A percentile compares a stretch with the other conserved stretches of the same genome.
phyloP scores from a whole-genome alignment of 306 rosid genomes.

The Ormosia emarginata region DNA sequence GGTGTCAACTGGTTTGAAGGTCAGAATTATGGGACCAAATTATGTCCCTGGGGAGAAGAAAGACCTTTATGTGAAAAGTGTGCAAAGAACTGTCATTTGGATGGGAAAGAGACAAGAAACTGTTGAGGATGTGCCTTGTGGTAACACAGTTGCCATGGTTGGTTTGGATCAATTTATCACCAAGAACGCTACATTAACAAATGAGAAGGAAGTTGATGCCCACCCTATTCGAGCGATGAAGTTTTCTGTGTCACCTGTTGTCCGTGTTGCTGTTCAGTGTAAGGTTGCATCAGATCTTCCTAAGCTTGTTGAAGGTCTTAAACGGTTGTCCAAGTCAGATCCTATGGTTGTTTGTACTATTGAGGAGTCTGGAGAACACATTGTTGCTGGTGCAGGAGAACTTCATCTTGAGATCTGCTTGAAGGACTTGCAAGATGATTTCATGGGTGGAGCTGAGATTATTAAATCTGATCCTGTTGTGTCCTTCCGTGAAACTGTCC shows the following conservation, averaged over 20 bases:
- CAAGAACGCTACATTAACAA: constrained; percentile 90
- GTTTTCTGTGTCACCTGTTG: constrained; percentile 89
- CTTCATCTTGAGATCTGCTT: constrained; percentile 92
- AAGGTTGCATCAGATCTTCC: constrained; percentile 98
- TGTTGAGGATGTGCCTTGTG: constrained; percentile 94
- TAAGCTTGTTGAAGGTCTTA: constrained; percentile 93
- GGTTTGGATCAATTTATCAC: constrained; percentile 90
- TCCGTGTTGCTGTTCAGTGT: constrained; percentile 93
- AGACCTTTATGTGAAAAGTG: constrained; percentile 78
- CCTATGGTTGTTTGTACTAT: constrained; percentile 92
- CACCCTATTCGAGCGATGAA: constrained; percentile 96
- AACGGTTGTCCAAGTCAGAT: constrained; percentile 85
- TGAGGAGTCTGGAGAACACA: constrained; percentile 94
- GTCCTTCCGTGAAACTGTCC: constrained; percentile 90
- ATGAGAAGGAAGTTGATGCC: constrained; percentile 88
- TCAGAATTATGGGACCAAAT: constrained; percentile 96
- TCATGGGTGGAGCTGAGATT: constrained; percentile 95
- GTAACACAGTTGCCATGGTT: constrained; percentile 88
- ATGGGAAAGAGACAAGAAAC: constrained; percentile 97
- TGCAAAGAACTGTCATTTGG: constrained; percentile 96
- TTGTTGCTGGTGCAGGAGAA: constrained; percentile 94
- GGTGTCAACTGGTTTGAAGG: constrained; percentile 87
- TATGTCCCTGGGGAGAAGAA: constrained; percentile 87
- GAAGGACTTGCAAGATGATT: constrained; percentile 88
- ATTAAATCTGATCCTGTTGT: constrained; percentile 83